Base-by-base conservation (phyloP, 306 rosid species). In the Gleditsia sinensis region DNA sequence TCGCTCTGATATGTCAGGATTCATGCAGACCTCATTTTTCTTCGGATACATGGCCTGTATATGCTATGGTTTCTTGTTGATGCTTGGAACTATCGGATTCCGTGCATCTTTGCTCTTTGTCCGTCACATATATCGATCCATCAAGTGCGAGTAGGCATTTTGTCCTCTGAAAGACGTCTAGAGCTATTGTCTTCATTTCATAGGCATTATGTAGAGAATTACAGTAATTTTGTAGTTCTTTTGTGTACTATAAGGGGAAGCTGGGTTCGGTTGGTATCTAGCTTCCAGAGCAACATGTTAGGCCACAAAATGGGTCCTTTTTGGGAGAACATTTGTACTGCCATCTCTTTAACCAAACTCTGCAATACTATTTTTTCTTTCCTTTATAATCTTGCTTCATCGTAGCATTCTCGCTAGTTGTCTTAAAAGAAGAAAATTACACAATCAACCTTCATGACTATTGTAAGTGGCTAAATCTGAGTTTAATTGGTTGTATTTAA, bases 1-100 rank as follows among this genome's bases (percentile, higher is more conserved):
- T 6, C 83, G 88, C 28, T 88, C 93, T 0, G 90, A 88, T 32
- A 86, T 86, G 93, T 88, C 93, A 0, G 93, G 88, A 17, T 86
- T 86, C 51, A 83, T 88, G 92, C 92, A 88, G 79, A 83, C 90
- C 11, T 85, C 92, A 0, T 88, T 88, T 75, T 88, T 88, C 88
- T 86, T 88, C 9, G 92, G 92, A 6, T 88, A 86, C 90, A 88
- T 88, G 92, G 90, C 90, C 37, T 83, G 90, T 69, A 81, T 88
- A 72, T 83, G 93, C 87, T 88, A 86, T 61, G 92, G 90, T 55
- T 83, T 88, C 88, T 88, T 86, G 85, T 86, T 88, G 69, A 88
- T 88, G 93, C 90, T 88, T 28, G 93, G 93, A 67, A 69, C 81
- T 12, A 86, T 88, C n/a, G 90, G 93, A 4, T 88, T 86, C 78